Conservation (phyloP, 2,329 filamentous ascomycete species). For the Penicillium palitans region DNA sequence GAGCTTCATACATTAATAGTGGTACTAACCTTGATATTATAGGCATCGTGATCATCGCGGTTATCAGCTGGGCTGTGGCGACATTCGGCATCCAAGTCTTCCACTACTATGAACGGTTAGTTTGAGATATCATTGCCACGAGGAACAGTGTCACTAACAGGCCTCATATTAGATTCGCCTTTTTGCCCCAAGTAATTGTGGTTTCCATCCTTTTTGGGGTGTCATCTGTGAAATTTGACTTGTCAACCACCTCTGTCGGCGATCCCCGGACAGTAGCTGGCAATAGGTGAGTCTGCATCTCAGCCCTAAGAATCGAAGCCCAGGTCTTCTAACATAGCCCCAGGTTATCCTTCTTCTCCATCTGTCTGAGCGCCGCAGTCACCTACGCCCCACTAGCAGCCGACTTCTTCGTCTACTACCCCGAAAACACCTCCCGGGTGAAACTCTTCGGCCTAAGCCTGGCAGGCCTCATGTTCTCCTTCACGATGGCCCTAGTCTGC, state of each 20-base stretch:
- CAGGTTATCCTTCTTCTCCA: slow-evolving; percentile 66
- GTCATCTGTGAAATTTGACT: slow-evolving; percentile 61
- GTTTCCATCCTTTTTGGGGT: slow-evolving; percentile 63
- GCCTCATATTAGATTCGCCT: slow-evolving; percentile 53
- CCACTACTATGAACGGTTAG: slow-evolving; percentile 65
- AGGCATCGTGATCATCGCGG: slow-evolving; percentile 62
- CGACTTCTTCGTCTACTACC: slow-evolving; percentile 69
- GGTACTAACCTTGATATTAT: slow-evolving; percentile 12
- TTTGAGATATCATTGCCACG: slow-evolving; percentile 1
- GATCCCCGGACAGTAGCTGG: slow-evolving; percentile 55
- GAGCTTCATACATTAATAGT: neutral
- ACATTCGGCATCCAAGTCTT: slow-evolving; percentile 69
- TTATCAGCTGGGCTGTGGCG: slow-evolving; percentile 64
- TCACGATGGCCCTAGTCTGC: slow-evolving; percentile 61
- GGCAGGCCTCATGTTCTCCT: slow-evolving; percentile 57
- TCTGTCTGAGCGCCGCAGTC: slow-evolving; percentile 65
- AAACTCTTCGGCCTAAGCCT: slow-evolving; percentile 60
- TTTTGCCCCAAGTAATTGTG: slow-evolving; percentile 63
- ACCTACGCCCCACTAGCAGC: slow-evolving; percentile 64
- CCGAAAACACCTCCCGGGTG: slow-evolving; percentile 52
- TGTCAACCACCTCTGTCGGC: slow-evolving; percentile 53
- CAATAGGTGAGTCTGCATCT: slow-evolving; percentile 32
- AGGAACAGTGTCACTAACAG: neutral
- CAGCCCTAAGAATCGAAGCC: too few relatives aligned
- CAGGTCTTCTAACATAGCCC: neutral